Evolutionary conservation across 805 yeast genomes (phyloP).

Genomic region (Candida ficus): DNA sequence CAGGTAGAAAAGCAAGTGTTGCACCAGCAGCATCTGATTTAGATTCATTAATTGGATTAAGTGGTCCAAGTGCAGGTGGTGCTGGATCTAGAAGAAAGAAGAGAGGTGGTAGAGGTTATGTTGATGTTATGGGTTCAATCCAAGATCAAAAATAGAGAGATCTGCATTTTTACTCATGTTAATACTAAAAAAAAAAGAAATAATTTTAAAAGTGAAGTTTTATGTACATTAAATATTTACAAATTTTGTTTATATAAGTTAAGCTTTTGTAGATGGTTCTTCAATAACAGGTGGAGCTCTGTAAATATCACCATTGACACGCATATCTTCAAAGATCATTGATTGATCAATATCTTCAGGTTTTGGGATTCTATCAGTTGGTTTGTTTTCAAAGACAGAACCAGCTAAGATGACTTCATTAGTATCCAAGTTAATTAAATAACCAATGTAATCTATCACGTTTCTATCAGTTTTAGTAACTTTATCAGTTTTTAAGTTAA

Average conservation of each 20-base stretch:
- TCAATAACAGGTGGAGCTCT: slow-evolving; percentile 24
- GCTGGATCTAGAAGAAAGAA: slow-evolving; percentile 33
- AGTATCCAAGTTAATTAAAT: slow-evolving; percentile 55
- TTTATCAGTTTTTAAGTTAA: slow-evolving; percentile 39
- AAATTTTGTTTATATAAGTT: not conserved
- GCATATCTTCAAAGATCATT: slow-evolving; percentile 26
- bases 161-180: not conserved
- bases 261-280: slow-evolving; percentile 2
- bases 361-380: slow-evolving; percentile 33
- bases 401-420: slow-evolving; percentile 58
- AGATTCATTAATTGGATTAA: slow-evolving; percentile 40
- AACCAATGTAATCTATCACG: slow-evolving; percentile 56
- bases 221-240: slow-evolving; percentile 10
- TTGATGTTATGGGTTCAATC: slow-evolving; percentile 49
- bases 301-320: slow-evolving; percentile 29
- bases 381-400: slow-evolving; percentile 56
- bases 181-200: not conserved
- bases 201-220: not conserved
- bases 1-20: not conserved
- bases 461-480: slow-evolving; percentile 45
- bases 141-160: slow-evolving; percentile 7
- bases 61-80: slow-evolving; percentile 23
- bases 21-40: slow-evolving; percentile 19
- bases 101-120: slow-evolving; percentile 54
- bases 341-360: slow-evolving; percentile 27